Percentiles rank a stretch among this genome's conserved stretches.
Conservation (phyloP, 345 rosid species). For the Boechera stricta region DNA sequence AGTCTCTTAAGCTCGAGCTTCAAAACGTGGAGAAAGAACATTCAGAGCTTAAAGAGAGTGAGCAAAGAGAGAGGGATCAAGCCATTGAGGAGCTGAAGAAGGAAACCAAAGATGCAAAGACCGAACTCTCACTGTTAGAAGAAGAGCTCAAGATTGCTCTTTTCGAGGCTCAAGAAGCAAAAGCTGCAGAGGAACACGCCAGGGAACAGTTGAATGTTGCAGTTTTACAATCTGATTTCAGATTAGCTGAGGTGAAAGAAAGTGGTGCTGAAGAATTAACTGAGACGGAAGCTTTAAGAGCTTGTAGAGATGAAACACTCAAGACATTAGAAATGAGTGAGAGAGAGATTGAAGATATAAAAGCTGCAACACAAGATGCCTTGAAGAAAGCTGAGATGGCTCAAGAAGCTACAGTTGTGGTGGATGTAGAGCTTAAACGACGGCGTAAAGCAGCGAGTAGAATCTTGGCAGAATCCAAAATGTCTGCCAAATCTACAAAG, state of each 20-base stretch:
- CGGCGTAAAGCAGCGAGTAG: conserved; percentile 79
- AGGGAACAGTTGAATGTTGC: conserved; percentile 61
- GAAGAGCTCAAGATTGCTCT: conserved; percentile 70
- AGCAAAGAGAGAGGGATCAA: conserved; percentile 68
- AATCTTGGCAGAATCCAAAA: conserved; percentile 68
- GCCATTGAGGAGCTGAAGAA: conserved; percentile 64
- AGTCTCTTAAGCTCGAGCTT: conserved; percentile 73
- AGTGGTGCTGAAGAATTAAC: conserved; percentile 70
- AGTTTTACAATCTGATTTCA: conserved; percentile 66
- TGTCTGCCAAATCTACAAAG: conserved; percentile 52
- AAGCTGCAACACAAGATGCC: conserved; percentile 67
- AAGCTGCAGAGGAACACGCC: conserved; percentile 64
- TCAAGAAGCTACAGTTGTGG: conserved; percentile 76
- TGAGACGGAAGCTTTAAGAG: conserved; percentile 92
- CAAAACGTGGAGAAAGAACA: conserved; percentile 81
- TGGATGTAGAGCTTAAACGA: conserved; percentile 81
- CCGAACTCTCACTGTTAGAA: conserved; percentile 49
- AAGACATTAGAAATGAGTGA: conserved; percentile 66
- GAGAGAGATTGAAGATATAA: conserved; percentile 79
- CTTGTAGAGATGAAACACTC: conserved; percentile 80
- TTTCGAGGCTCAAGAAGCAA: conserved; percentile 76
- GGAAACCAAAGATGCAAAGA: conserved; percentile 67
- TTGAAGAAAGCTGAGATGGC: conserved; percentile 89
- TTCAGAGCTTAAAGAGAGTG: conserved; percentile 61
- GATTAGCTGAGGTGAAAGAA: conserved; percentile 74